Evolutionary conservation across 169 alveolate species (phyloP), one percentile per base, ranked within the genome.

Genomic region (Plasmodium chabaudi): DNA sequence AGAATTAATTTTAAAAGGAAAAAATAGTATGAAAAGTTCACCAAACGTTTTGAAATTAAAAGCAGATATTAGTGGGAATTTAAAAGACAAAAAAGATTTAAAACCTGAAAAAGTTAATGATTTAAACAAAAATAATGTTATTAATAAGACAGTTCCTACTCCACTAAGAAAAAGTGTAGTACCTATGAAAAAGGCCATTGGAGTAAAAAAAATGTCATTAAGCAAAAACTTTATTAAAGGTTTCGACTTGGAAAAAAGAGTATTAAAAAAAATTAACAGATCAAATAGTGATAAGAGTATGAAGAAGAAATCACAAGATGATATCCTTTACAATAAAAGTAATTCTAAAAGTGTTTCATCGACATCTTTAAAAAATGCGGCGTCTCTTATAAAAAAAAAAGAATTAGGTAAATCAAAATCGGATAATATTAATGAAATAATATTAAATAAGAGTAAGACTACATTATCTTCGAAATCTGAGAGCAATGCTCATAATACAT

Each of bases 211-310:
- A 23, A 47, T 44, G 51, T 53, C 79, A 17, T 49, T 55, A 42
- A 79, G 72, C 59, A 67, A 67, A 79, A 79, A 39, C 67, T 34
- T 70, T 2, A 13, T 79, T 44, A 79, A 79, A 79, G 82, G 67
- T 10, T 17, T 39, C 23, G 79, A 79, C 19, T 60, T 25, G 17
- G 89, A 79, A 27, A 79, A 79, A 59, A 79, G 67, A 57, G 59
- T 23, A 42, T 23, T 25, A 79, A 79, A 79, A 79, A 64, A 60
- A 59, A 19, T 53, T 49, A 69, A 65, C 25, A 57, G 63, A 65
- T 79, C 63, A 55, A 61, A 46, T 51, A 61, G 51, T 75, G 55
- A 61, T 61, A 75, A 75, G 46, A 49, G 46, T 46, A 39, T 7
- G 79, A 79, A 64, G 47, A 79, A 53, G 67, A 46, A 67, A 53